Conservation (phyloP, 352 stramenopile genomes). For the Globisporangium ultimum region DNA sequence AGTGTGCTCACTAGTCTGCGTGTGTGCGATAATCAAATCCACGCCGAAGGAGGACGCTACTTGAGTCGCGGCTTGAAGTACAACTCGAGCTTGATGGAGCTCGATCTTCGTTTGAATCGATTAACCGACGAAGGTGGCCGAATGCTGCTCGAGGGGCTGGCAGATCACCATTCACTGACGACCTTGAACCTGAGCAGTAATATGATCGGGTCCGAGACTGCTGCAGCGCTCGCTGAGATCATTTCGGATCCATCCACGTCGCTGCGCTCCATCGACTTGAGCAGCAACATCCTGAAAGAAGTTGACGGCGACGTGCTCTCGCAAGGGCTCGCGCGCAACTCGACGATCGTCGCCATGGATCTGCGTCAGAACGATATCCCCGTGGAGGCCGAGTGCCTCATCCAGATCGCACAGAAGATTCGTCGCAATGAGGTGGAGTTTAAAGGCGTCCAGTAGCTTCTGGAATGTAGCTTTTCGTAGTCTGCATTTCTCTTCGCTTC, state of each 20-base stretch:
- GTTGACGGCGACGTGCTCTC: slow-evolving; percentile 52
- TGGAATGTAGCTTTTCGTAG: background rate
- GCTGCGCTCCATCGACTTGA: slow-evolving; percentile 78
- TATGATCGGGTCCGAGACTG: slow-evolving; percentile 67
- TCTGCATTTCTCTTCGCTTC: background rate
- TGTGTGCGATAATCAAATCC: slow-evolving; percentile 92
- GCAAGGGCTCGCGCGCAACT: slow-evolving; percentile 62
- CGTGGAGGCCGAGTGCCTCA: slow-evolving; percentile 44
- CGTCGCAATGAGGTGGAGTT: slow-evolving; percentile 70
- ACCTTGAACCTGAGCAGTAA: slow-evolving; percentile 88
- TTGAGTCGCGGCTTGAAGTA: slow-evolving; percentile 88
- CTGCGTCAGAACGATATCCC: slow-evolving; percentile 80
- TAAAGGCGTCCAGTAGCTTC: slow-evolving; percentile 18
- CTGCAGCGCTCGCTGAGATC: slow-evolving; percentile 65
- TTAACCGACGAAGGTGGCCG: slow-evolving; percentile 88
- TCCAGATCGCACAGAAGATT: slow-evolving; percentile 70
- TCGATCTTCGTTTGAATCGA: slow-evolving; percentile 91
- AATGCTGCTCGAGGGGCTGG: slow-evolving; percentile 86
- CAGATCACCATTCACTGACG: slow-evolving; percentile 58
- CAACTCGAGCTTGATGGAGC: slow-evolving; percentile 86
- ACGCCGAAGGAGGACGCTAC: slow-evolving; percentile 89
- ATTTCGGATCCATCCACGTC: slow-evolving; percentile 58
- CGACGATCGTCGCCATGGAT: slow-evolving; percentile 60
- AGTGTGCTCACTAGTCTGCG: slow-evolving; percentile 89
- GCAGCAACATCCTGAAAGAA: slow-evolving; percentile 73